These are phyloP conservation scores for Fimicolochytrium jonesii DNA, from an alignment of 192 early-diverging fungal species.

Conservation along the genomic window DNA sequence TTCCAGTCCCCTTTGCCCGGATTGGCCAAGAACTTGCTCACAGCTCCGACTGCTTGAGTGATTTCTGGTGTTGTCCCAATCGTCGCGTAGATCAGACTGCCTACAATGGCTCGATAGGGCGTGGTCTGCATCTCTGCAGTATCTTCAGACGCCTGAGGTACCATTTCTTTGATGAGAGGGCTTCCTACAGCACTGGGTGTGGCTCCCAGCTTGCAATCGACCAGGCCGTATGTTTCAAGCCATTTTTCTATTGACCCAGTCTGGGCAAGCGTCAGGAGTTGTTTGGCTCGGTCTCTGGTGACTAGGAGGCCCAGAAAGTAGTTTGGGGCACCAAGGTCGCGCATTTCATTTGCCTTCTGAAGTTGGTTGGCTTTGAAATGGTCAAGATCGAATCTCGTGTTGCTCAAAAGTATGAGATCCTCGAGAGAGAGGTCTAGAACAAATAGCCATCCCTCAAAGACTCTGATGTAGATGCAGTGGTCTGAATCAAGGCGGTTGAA, in stretches of 20 bases:
- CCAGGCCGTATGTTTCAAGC: neutral
- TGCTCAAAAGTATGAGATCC: no score
- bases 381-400: no score
- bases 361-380: no score
- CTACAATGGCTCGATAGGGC: conserved; percentile 7
- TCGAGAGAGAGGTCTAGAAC: no score
- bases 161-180: neutral
- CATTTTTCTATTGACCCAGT: no score
- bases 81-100: conserved; percentile 12
- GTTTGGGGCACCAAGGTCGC: no score
- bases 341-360: no score
- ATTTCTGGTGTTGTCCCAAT: neutral
- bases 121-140: neutral
- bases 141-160: conserved; percentile 1
- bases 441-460: no score
- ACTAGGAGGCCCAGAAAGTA: no score
- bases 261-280: no score
- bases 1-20: neutral
- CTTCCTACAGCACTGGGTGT: conserved; percentile 10
- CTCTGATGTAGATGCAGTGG: neutral
- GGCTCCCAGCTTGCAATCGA: neutral
- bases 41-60: neutral
- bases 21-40: conserved; percentile 3
- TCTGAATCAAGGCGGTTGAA: neutral
- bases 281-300: no score